Evolutionary conservation across 257 asterid species (phyloP).

Genomic region (Solanum chilense): DNA sequence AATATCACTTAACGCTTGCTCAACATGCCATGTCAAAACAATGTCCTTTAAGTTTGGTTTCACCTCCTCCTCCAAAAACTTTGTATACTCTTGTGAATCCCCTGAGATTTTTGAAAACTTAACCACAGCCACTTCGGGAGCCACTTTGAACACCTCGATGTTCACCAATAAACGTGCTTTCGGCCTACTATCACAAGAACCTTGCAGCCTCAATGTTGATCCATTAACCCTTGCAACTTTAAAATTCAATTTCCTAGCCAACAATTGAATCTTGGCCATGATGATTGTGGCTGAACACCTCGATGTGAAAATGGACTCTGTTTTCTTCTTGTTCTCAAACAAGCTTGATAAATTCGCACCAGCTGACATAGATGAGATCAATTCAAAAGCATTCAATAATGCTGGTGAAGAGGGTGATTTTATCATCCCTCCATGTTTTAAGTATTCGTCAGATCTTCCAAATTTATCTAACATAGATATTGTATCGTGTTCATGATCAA

Average conservation of each 20-base stretch:
- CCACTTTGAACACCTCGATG: slow-evolving; percentile 34
- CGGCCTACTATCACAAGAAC: neutral
- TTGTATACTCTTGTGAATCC: slow-evolving; percentile 25
- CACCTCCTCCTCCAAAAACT: slow-evolving; percentile 28
- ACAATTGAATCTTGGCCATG: slow-evolving; percentile 13
- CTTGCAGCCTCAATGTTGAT: slow-evolving; percentile 18
- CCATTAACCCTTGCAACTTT: slow-evolving; percentile 18
- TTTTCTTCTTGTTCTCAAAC: slow-evolving; percentile 11
- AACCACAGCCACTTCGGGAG: slow-evolving; percentile 35
- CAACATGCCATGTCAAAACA: slow-evolving; percentile 33
- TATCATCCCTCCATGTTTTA: slow-evolving; percentile 1
- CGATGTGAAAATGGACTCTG: slow-evolving; percentile 19
- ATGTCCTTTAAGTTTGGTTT: slow-evolving; percentile 31
- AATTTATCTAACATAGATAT: slow-evolving; percentile 8
- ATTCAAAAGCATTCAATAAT: slow-evolving; percentile 21
- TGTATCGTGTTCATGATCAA: slow-evolving; percentile 8
- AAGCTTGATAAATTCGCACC: slow-evolving; percentile 16
- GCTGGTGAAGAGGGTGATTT: slow-evolving; percentile 32
- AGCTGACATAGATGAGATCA: slow-evolving; percentile 24
- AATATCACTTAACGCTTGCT: neutral
- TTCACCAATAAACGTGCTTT: slow-evolving; percentile 3
- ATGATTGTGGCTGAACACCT: slow-evolving; percentile 24
- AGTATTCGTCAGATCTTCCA: slow-evolving; percentile 9
- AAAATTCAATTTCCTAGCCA: slow-evolving; percentile 16
- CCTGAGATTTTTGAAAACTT: slow-evolving; percentile 32